Base-by-base conservation (phyloP, 108 stramenopile genomes). In the Fistulifera solaris region DNA sequence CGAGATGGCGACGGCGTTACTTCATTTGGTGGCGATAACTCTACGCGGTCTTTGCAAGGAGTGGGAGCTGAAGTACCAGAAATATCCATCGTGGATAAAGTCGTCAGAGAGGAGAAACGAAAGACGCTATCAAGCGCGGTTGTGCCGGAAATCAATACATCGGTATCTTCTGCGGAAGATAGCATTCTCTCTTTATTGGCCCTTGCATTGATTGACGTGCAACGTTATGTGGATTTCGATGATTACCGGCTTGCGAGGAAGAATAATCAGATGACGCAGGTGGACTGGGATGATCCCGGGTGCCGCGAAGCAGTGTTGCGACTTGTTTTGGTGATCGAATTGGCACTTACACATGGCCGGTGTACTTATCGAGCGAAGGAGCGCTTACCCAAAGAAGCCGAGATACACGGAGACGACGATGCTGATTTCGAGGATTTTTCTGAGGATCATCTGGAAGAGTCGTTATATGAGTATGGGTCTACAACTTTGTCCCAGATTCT, bases 321-420 rank as follows among this genome's bases (percentile, higher is more conserved):
- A 39, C 61, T 87, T 2, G 89, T 87, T 0, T 61, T 91, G 55
- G 70, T 87, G 10, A 58, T 91, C 44, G 89, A 91, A 62, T 79
- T 81, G 38, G 68, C 71, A 12, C 38, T 91, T 16, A 45, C 85
- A 28, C 65, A 87, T 59, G 89, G 89, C 19, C 65, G 65, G 2
- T 68, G 83, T 26, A 54, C 65, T 2, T 62, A 77, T n/a, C 64
- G 64, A n/a, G 67, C 55, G 42, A 52, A 61, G 44, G 22, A 39
- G 18, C 39, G 40, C 28, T 44, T 27, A 14, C 17, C 8, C 8
- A 19, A 17, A 10, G 22, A 27, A 27, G 6, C 22, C 2, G 50
- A 23, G n/a, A 51, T 27, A 6, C 22, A 10, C 3, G 22, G n/a
- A 5, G 43, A 21, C 12, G 56, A 57, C 21, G 56, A 57, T 5